phyloP scores from a whole-genome alignment of 768 basidiomycete genomes.

The Clitopilus hobsonii region DNA sequence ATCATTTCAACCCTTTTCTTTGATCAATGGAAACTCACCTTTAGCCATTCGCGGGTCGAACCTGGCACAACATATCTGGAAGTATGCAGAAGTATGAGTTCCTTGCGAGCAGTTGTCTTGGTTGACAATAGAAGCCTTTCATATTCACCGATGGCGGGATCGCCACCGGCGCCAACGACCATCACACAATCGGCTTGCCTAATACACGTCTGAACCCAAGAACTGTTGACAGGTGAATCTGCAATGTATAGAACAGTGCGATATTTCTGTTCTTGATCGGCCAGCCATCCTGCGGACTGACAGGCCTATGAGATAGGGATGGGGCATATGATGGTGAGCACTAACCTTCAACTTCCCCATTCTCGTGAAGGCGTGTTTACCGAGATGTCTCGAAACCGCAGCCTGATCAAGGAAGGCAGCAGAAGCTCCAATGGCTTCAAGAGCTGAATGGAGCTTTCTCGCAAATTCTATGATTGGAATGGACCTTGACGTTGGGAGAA shows the following conservation, averaged over 20 bases:
- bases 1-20: conserved; percentile 4
- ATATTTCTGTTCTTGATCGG: conserved; percentile 92
- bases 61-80: conserved; percentile 86
- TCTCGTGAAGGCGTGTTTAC: conserved; percentile 89
- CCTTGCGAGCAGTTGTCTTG: conserved; percentile 98
- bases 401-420: conserved; percentile 94
- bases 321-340: conserved; percentile 14
- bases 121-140: conserved; percentile 89
- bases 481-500: conserved; percentile 81
- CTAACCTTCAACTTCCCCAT: conserved; percentile 97
- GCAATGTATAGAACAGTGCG: conserved; percentile 94
- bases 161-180: conserved; percentile 92
- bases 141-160: conserved; percentile 88
- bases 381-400: conserved; percentile 86
- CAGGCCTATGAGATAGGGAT: too few species aligned
- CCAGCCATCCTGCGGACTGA: conserved; percentile 73
- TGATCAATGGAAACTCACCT: conserved; percentile 41
- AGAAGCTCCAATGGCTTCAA: conserved; percentile 91
- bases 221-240: conserved; percentile 89
- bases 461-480: conserved; percentile 91
- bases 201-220: conserved; percentile 98
- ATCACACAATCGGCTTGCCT: conserved; percentile 94
- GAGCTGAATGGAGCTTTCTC: conserved; percentile 77
- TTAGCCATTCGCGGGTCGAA: conserved; percentile 93
- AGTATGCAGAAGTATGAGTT: conserved; percentile 89